Percentiles rank a stretch among this genome's conserved stretches.
Evolutionary conservation across 441 rosid genomes (phyloP).

Genomic region (Eutrema salsugineum): DNA sequence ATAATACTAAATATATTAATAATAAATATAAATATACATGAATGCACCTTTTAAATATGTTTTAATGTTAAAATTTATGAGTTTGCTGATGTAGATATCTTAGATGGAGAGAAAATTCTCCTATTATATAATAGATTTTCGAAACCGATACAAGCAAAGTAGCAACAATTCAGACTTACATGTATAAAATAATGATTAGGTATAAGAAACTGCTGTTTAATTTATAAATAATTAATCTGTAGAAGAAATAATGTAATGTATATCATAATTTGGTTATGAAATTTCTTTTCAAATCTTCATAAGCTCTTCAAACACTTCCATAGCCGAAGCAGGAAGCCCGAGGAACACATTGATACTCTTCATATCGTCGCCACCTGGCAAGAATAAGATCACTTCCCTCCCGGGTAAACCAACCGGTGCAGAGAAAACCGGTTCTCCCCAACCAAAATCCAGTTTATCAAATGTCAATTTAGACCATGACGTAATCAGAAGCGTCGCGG

Average conservation of each 20-base stretch:
- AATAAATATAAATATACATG: too few relatives aligned
- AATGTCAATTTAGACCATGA: slow-evolving; percentile 75
- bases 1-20: too few relatives aligned
- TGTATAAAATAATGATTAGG: background rate
- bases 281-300: slow-evolving; percentile 22
- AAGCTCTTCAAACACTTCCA: slow-evolving; percentile 54
- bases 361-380: slow-evolving; percentile 46
- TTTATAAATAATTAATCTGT: background rate
- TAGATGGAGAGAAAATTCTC: too few relatives aligned
- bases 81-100: too few relatives aligned
- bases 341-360: slow-evolving; percentile 60
- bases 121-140: background rate
- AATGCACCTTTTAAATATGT: too few relatives aligned
- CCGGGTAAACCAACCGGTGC: slow-evolving; percentile 76
- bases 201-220: background rate
- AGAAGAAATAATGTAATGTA: background rate
- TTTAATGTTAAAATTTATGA: too few relatives aligned
- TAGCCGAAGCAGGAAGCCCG: slow-evolving; percentile 74
- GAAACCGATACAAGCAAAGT: background rate
- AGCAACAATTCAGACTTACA: background rate
- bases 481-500: slow-evolving; percentile 61
- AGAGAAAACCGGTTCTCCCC: slow-evolving; percentile 69
- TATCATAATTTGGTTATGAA: background rate
- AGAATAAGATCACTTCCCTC: slow-evolving; percentile 65
- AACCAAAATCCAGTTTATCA: slow-evolving; percentile 66